A percentile compares a stretch with the other conserved stretches of the same genome.
Conservation (phyloP, 208 protist genomes). For the Eutreptiella sp. region DNA sequence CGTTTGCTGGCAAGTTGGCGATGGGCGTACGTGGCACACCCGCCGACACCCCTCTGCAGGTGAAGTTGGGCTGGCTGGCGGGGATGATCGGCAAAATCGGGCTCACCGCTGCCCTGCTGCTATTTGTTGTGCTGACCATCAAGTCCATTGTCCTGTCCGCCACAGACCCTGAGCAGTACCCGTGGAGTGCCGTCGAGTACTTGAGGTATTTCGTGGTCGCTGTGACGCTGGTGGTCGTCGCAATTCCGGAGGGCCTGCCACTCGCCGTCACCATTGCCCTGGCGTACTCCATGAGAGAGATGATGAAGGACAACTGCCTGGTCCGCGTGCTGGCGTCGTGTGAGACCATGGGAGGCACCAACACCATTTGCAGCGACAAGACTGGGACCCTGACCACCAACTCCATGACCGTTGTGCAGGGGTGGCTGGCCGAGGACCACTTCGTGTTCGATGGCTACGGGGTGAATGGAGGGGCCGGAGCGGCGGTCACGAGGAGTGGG, state of each 20-base stretch:
- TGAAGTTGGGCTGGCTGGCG: slow-evolving; percentile 77
- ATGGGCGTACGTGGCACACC: slow-evolving; percentile 55
- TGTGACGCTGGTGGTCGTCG: slow-evolving; percentile 93
- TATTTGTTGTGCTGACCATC: slow-evolving; percentile 50
- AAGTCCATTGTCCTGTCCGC: slow-evolving; percentile 48
- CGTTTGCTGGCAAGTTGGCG: slow-evolving; percentile 75
- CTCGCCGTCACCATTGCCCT: slow-evolving; percentile 95
- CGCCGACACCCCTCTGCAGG: slow-evolving; percentile 82
- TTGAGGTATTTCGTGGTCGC: slow-evolving; percentile 77
- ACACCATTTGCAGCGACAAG: slow-evolving; percentile 96
- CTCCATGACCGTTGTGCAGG: slow-evolving; percentile 89
- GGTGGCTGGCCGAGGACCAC: slow-evolving; percentile 54
- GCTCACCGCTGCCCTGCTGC: slow-evolving; percentile 54
- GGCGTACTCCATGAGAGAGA: slow-evolving; percentile 94
- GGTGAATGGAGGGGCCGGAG: too few species aligned
- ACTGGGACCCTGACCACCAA: slow-evolving; percentile 97
- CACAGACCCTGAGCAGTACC: slow-evolving; percentile 23
- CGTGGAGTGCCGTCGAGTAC: slow-evolving; percentile 47
- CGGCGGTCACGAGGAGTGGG: too few species aligned
- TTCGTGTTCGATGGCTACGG: slow-evolving; percentile 50
- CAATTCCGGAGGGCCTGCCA: slow-evolving; percentile 93
- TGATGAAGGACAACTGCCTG: slow-evolving; percentile 98
- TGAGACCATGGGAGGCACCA: slow-evolving; percentile 96
- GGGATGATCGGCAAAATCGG: slow-evolving; percentile 78
- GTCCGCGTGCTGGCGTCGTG: slow-evolving; percentile 91